These are phyloP conservation scores for Rhizopogon roseolus DNA, from an alignment of 768 basidiomycete species.

Conservation along the genomic window DNA sequence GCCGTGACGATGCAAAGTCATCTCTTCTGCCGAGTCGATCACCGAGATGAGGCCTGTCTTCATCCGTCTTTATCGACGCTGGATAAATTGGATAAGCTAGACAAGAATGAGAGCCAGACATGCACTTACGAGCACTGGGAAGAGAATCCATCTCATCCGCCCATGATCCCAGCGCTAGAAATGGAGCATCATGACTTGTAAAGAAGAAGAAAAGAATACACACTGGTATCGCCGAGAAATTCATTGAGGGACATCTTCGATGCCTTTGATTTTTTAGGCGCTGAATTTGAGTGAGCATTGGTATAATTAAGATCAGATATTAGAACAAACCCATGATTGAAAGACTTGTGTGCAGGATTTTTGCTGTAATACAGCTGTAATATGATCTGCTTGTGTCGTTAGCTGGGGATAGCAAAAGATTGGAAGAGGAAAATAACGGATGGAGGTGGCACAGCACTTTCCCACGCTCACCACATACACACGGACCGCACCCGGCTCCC, in stretches of 20 bases:
- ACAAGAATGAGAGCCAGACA: slow-evolving; percentile 1
- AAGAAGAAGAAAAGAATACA: slow-evolving; percentile 29
- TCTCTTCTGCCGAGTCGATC: slow-evolving; percentile 59
- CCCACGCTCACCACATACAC: slow-evolving; percentile 18
- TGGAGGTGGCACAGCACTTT: slow-evolving; percentile 8
- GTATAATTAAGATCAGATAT: background rate
- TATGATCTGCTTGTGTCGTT: slow-evolving; percentile 1
- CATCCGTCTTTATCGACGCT: slow-evolving; percentile 71
- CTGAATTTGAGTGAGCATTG: slow-evolving; percentile 32
- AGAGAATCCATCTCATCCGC: slow-evolving; percentile 97
- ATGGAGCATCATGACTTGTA: slow-evolving; percentile 7
- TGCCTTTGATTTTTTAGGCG: slow-evolving; percentile 79
- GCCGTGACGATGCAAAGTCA: slow-evolving; percentile 59
- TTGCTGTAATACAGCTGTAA: slow-evolving; percentile 4
- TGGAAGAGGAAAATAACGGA: slow-evolving; percentile 14
- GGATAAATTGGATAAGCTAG: slow-evolving; percentile 13
- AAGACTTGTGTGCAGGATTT: slow-evolving; percentile 9
- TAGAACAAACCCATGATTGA: slow-evolving; percentile 22
- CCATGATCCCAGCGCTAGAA: slow-evolving; percentile 85
- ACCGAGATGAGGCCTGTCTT: slow-evolving; percentile 47
- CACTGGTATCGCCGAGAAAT: slow-evolving; percentile 86
- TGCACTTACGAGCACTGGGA: slow-evolving; percentile 84
- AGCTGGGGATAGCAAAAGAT: slow-evolving; percentile 12
- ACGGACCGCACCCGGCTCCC: background rate
- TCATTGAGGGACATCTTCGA: slow-evolving; percentile 92